Evolutionary conservation across 441 rosid species (phyloP).

Genomic region (Geranium incanum): DNA sequence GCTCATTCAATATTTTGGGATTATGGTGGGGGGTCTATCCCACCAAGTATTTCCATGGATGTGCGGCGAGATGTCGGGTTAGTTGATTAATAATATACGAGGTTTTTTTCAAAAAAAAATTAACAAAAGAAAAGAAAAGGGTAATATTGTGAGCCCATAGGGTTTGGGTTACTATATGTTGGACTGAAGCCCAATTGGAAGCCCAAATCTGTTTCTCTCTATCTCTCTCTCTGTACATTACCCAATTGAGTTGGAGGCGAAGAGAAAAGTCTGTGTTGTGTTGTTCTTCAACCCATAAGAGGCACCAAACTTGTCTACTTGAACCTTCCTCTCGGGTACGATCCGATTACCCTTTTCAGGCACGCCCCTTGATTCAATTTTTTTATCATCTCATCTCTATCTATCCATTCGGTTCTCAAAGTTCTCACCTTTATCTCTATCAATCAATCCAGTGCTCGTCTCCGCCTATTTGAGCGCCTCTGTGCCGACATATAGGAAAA

Average conservation of each 20-base stretch:
- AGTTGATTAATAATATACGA: too few species aligned
- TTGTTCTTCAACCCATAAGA: slow-evolving; percentile 10
- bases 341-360: background rate
- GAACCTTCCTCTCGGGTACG: slow-evolving; percentile 1
- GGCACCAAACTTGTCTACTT: slow-evolving; percentile 17
- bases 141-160: background rate
- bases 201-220: slow-evolving; percentile 3
- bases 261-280: slow-evolving; percentile 11
- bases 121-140: too few species aligned
- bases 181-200: background rate
- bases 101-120: too few species aligned
- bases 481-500: slow-evolving; percentile 14
- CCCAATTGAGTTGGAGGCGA: slow-evolving; percentile 28
- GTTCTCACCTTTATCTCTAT: background rate
- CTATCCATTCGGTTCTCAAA: background rate
- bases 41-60: too few species aligned
- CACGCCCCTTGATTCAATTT: slow-evolving; percentile 2
- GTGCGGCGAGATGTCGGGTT: too few species aligned
- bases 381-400: background rate
- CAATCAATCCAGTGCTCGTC: slow-evolving; percentile 18
- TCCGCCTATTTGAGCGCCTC: slow-evolving; percentile 3
- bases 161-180: background rate
- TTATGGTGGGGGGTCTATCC: too few species aligned
- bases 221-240: slow-evolving; percentile 4
- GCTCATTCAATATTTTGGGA: too few species aligned